These are phyloP conservation scores for Didymella keratinophila DNA, from an alignment of 2,329 filamentous ascomycete genomes.

Conservation along the genomic window DNA sequence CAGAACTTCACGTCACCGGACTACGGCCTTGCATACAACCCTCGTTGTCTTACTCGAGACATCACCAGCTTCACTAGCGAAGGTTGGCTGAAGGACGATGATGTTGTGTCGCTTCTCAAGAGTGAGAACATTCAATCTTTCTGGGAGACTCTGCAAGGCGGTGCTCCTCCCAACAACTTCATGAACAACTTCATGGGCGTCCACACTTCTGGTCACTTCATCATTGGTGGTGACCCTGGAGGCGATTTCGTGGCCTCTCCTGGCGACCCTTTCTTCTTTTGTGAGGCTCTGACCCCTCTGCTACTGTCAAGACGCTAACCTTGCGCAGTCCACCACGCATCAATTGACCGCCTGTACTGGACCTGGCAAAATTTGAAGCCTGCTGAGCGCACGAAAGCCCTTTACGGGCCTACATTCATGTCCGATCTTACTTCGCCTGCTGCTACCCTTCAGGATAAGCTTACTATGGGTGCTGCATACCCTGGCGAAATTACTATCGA, in stretches of 20 bases:
- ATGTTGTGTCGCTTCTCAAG: constrained; percentile 27
- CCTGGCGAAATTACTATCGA: constrained; percentile 45
- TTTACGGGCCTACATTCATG: constrained; percentile 54
- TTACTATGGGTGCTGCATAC: constrained; percentile 51
- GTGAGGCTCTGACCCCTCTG: not conserved
- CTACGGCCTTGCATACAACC: constrained; percentile 45
- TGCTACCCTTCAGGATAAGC: constrained; percentile 54
- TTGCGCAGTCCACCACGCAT: constrained; percentile 50
- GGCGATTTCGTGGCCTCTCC: constrained; percentile 58
- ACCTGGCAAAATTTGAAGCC: constrained; percentile 59
- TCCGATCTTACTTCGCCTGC: constrained; percentile 54
- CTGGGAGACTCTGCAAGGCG: constrained; percentile 50
- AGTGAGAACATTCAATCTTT: constrained; percentile 35
- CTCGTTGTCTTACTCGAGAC: constrained; percentile 53
- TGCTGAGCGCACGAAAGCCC: constrained; percentile 47
- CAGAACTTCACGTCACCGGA: constrained; percentile 19
- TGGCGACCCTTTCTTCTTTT: constrained; percentile 57
- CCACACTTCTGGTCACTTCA: constrained; percentile 58
- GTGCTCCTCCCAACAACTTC: constrained; percentile 35
- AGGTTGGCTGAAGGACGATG: constrained; percentile 21
- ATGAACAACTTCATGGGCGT: constrained; percentile 51
- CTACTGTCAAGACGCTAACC: not conserved
- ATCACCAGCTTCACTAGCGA: constrained; percentile 36
- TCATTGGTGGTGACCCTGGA: constrained; percentile 56
- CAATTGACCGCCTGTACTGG: constrained; percentile 58